These are phyloP conservation scores for Gaillardinia entomophila DNA, from an alignment of 805 yeast species.

Conservation along the genomic window DNA sequence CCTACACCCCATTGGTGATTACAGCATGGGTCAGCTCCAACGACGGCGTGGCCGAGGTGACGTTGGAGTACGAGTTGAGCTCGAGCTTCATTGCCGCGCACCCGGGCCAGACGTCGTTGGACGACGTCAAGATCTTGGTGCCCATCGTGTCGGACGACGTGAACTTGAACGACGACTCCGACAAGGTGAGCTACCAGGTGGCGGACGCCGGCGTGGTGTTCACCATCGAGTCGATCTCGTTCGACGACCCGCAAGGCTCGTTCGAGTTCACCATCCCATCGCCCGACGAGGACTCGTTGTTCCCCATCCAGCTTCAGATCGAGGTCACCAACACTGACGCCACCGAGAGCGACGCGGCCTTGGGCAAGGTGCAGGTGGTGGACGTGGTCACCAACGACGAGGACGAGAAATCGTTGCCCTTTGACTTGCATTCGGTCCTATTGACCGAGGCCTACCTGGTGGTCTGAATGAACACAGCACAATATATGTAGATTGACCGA, in stretches of 20 bases:
- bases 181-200: constrained; percentile 46
- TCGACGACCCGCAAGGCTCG: constrained; percentile 58
- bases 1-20: constrained; percentile 55
- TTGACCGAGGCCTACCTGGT: constrained; percentile 56
- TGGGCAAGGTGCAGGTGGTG: constrained; percentile 62
- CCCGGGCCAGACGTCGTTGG: constrained; percentile 37
- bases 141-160: constrained; percentile 62
- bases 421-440: constrained; percentile 56
- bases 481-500: too few relatives aligned
- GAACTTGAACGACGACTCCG: constrained; percentile 45
- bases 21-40: constrained; percentile 80
- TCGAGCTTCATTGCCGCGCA: constrained; percentile 25
- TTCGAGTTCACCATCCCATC: constrained; percentile 76
- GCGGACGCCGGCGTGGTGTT: constrained; percentile 69
- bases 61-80: constrained; percentile 81
- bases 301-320: constrained; percentile 80
- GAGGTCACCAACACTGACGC: constrained; percentile 40
- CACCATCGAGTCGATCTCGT: constrained; percentile 48
- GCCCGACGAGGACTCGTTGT: constrained; percentile 73
- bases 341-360: constrained; percentile 37
- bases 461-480: constrained; percentile 20
- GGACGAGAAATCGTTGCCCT: constrained; percentile 57
- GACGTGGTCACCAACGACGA: constrained; percentile 50
- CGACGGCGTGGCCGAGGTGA: constrained; percentile 60
- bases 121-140: constrained; percentile 50